Evolutionary conservation across 768 basidiomycete species (phyloP).

Genomic region (Lactifluus piperatus): DNA sequence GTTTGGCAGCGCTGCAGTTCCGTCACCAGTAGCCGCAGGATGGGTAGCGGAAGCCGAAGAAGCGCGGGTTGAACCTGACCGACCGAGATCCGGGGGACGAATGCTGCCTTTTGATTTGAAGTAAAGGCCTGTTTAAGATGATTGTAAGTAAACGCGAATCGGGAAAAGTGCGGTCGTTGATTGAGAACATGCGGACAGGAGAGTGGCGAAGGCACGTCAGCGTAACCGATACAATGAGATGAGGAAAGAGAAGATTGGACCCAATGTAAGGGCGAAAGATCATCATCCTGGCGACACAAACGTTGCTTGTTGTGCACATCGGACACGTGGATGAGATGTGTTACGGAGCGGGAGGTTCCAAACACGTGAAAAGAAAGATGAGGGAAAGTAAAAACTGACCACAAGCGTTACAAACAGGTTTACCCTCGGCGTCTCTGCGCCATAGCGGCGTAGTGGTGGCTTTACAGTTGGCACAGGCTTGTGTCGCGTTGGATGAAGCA

Average conservation of each 20-base stretch:
- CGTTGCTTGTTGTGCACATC: slow-evolving; percentile 19
- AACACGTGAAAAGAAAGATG: slow-evolving; percentile 28
- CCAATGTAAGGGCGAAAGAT: slow-evolving; percentile 10
- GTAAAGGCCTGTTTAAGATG: slow-evolving; percentile 56
- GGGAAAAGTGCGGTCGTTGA: slow-evolving; percentile 1
- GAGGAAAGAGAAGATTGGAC: slow-evolving; percentile 7
- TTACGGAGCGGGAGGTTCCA: slow-evolving; percentile 24
- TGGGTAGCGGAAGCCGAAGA: slow-evolving; percentile 20
- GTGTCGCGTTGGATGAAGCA: not conserved
- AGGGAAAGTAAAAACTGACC: slow-evolving; percentile 50
- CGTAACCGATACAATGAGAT: slow-evolving; percentile 13
- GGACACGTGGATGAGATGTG: slow-evolving; percentile 33
- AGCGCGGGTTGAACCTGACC: slow-evolving; percentile 17
- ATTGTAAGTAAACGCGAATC: slow-evolving; percentile 15
- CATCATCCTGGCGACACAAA: slow-evolving; percentile 20
- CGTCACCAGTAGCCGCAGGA: slow-evolving; percentile 26
- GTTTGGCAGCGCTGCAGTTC: slow-evolving; percentile 25
- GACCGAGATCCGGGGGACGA: slow-evolving; percentile 53
- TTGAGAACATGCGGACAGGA: slow-evolving; percentile 16
- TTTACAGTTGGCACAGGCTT: slow-evolving; percentile 60
- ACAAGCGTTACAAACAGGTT: slow-evolving; percentile 83
- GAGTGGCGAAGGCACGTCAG: slow-evolving; percentile 13
- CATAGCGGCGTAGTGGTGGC: slow-evolving; percentile 76
- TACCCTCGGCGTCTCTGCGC: slow-evolving; percentile 75
- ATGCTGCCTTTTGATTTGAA: slow-evolving; percentile 75